phyloP scores from a whole-genome alignment of 345 rosid species.

The Eutrema yunnanense region DNA sequence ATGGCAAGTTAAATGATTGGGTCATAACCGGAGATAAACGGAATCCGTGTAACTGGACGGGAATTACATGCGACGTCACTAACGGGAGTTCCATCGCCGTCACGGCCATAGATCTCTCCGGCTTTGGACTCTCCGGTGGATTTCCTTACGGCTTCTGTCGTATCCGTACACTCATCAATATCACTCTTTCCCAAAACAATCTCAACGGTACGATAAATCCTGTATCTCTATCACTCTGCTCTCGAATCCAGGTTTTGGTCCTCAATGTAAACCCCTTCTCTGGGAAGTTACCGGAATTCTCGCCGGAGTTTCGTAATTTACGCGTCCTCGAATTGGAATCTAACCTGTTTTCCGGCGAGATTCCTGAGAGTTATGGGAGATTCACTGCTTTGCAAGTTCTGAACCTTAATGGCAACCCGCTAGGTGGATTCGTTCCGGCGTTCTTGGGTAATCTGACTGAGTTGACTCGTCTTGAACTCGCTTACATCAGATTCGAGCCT shows the following conservation, averaged over 20 bases:
- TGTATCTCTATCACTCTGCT: conserved; percentile 44
- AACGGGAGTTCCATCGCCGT: conserved; percentile 36
- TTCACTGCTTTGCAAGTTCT: conserved; percentile 35
- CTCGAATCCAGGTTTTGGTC: conserved; percentile 33
- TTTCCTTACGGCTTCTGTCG: conserved; percentile 61
- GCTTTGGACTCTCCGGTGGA: conserved; percentile 36
- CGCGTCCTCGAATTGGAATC: conserved; percentile 39
- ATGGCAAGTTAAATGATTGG: conserved; percentile 49
- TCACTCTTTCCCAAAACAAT: conserved; percentile 35
- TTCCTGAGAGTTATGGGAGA: conserved; percentile 49
- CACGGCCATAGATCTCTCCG: conserved; percentile 44
- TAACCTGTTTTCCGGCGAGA: conserved; percentile 46
- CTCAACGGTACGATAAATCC: conserved; percentile 41
- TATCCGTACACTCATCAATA: conserved; percentile 46
- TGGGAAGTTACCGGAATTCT: conserved; percentile 55
- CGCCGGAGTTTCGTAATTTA: conserved; percentile 28
- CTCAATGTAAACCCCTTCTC: conserved; percentile 37
- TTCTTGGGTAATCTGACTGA: conserved; percentile 44
- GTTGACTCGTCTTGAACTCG: conserved; percentile 40
- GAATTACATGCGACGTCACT: conserved; percentile 40
- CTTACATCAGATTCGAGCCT: conserved; percentile 35
- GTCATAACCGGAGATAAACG: conserved; percentile 21
- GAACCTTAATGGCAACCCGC: conserved; percentile 24
- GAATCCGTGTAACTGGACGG: conserved; percentile 66
- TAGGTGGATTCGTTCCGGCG: conserved; percentile 46